Evolutionary conservation across 2,329 filamentous ascomycete genomes (phyloP), one percentile per base, ranked within the genome.

Genomic region (Aspergillus fijiensis): DNA sequence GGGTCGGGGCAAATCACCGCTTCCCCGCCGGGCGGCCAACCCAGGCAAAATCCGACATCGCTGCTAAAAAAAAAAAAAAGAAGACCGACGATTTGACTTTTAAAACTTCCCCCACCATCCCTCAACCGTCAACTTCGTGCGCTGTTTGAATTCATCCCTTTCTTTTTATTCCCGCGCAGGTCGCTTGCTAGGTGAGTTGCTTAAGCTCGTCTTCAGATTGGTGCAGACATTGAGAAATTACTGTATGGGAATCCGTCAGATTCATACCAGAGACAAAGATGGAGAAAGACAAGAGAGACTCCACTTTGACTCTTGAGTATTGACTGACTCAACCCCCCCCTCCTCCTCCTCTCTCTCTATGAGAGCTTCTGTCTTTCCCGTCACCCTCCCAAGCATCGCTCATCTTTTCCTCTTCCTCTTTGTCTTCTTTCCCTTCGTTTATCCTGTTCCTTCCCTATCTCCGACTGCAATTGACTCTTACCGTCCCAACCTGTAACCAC

Each of bases 391-490:
- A 29, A 7, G 27, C 27, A 29, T 29, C 42, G 35, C 31, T 35
- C 25, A 6, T 33, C 10, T 48, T 14, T 9, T 39, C n/a, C 16
- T 33, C 11, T 42, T 25, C 52, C 31, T 35, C 21, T 27, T 52
- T 45, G 27, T 39, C 49, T 48, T n/a, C 53, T 23, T 50, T 47
- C 54, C 33, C 33, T 35, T 60, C 39, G 48, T 21, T 31, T 14
- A 11, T 16, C 29, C 27, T 21, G 11, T 21, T 14, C 25, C 39
- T 19, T 45, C 29, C 14, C 16, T 33, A 27, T 49, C 49, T 66
- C 58, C 49, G 78, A 35, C 14, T 16, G 39, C 16, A 19, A 45
- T 45, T 45, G 39, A n/a, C 39, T 16, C 16, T 45, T 16, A 19
- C 10, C 16, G 27, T 29, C 27, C 7, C 7, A 45, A 5, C 10